Base-by-base conservation (phyloP, 2,329 filamentous ascomycete species). In the Fusarium torreyae region DNA sequence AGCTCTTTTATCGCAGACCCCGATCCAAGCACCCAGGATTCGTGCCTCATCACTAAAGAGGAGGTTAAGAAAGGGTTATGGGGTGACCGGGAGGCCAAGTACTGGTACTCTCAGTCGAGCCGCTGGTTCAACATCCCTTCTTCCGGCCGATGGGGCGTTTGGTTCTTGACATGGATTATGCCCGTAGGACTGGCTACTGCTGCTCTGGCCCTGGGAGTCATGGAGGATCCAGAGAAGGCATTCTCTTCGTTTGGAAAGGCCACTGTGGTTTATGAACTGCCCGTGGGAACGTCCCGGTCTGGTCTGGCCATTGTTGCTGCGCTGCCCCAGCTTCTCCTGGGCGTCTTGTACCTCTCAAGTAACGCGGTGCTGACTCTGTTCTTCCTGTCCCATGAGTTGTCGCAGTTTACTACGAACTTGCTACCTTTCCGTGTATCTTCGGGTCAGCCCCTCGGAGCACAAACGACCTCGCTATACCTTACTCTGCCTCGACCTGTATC, bases 351-450 rank as follows among this genome's bases (percentile, higher is more conserved):
- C 74, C 75, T 87, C 33, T 72, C 80, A 13, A 77, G 77, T 46
- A 86, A 87, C 76, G 75, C 81, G 6, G 79, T 86, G 22, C 74
- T 87, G 15, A 83, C 83, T 3, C 76, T 80, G 5, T 85, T 83
- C 75, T 85, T 80, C 71, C 77, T 87, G 39, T 85, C 84, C 3
- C 82, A 85, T 75, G 86, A 88, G 72, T 77, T 84, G 45, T 79
- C 82, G 4, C 80, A 80, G 53, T 86, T 82, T 70, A 81, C 81
- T 5, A 57, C 78, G 17, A 64, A 74, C 11, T 46, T 65, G 9
- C 56, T 59, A 43, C 77, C 39, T 18, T 78, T 88, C 26, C 83
- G 86, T 33, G 81, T 87, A 33, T 86, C 83, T 6, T 84, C 82
- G 2, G 78, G 80, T 14, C 71, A 76, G 45, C 80, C 83, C 0